Evolutionary conservation across 768 basidiomycete genomes (phyloP).

Genomic region (Collybia sordida): DNA sequence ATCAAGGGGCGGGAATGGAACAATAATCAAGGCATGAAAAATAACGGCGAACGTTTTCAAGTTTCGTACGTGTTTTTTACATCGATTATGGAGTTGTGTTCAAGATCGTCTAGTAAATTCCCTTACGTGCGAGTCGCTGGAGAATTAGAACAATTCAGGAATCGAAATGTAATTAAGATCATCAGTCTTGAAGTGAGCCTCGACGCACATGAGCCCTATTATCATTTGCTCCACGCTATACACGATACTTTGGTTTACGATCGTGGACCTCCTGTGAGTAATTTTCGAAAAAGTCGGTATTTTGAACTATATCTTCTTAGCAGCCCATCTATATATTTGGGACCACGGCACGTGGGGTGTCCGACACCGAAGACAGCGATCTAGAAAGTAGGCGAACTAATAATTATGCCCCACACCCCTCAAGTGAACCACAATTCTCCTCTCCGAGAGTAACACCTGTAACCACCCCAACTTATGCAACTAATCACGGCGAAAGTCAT

Average conservation of each 20-base stretch:
- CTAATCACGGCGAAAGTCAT: too few relatives aligned
- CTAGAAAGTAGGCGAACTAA: too few relatives aligned
- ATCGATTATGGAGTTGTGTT: neutral
- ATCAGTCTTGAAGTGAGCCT: constrained; percentile 11
- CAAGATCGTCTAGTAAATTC: constrained; percentile 48
- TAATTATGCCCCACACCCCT: too few relatives aligned
- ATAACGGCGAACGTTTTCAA: neutral
- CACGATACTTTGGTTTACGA: constrained; percentile 14
- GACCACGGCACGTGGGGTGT: too few relatives aligned
- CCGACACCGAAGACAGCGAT: too few relatives aligned
- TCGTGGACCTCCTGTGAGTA: constrained; percentile 19
- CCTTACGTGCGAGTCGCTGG: constrained; percentile 51
- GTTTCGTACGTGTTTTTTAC: constrained; percentile 11
- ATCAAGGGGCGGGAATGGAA: constrained; percentile 62
- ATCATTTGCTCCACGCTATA: constrained; percentile 25
- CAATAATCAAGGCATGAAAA: constrained; percentile 23
- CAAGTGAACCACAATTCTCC: too few relatives aligned
- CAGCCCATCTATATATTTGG: too few relatives aligned
- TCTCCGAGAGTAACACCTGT: too few relatives aligned
- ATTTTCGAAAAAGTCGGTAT: too few relatives aligned
- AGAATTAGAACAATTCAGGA: constrained; percentile 16
- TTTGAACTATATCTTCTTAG: too few relatives aligned
- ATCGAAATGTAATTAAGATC: constrained; percentile 19
- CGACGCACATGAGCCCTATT: constrained; percentile 25
- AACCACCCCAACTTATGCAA: too few relatives aligned